phyloP scores from a whole-genome alignment of 768 basidiomycete genomes.

The Xerocomellus dryophilus region DNA sequence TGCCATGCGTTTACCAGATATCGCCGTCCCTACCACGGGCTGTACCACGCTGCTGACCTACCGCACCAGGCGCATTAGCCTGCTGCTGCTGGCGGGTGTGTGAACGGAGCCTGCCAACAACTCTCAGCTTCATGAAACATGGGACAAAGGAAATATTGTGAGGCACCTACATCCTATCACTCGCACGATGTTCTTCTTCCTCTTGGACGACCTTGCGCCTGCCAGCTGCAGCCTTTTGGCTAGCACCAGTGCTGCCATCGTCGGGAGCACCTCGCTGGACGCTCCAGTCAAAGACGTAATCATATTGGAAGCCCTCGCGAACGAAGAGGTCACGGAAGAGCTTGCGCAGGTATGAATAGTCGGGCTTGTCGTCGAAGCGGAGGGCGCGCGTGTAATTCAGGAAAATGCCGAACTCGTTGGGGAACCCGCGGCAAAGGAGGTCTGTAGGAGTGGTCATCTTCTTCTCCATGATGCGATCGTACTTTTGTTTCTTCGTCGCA shows the following conservation, averaged over 20 bases:
- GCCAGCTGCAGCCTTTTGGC: conserved; percentile 59
- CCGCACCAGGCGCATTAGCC: conserved; percentile 44
- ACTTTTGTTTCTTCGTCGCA: conserved; percentile 99
- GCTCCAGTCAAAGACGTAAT: conserved; percentile 99
- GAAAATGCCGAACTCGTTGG: conserved; percentile 99
- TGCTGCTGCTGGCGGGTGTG: conserved; percentile 78
- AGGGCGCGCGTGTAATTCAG: conserved; percentile 98
- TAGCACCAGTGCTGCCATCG: conserved; percentile 56
- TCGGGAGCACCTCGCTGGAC: conserved; percentile 75
- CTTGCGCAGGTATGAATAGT: conserved; percentile 99
- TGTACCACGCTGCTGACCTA: conserved; percentile 43
- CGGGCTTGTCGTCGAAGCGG: conserved; percentile 99
- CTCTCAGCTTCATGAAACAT: conserved; percentile 15
- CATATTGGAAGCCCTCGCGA: conserved; percentile 97
- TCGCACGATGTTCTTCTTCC: conserved; percentile 78
- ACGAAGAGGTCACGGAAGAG: conserved; percentile 98
- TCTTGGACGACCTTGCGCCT: conserved; percentile 82
- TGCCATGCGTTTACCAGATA: conserved; percentile 39
- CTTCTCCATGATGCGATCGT: conserved; percentile 99
- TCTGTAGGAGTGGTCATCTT: conserved; percentile 99
- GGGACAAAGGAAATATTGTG: conserved; percentile 15
- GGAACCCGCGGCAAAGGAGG: conserved; percentile 97
- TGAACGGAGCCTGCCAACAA: conserved; percentile 66
- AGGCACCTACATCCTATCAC: conserved; percentile 73
- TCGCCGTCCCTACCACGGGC: conserved; percentile 44